Evolutionary conservation across 768 basidiomycete genomes (phyloP), one percentile per base, ranked within the genome.

Genomic region (Guyanaporus albipodus): DNA sequence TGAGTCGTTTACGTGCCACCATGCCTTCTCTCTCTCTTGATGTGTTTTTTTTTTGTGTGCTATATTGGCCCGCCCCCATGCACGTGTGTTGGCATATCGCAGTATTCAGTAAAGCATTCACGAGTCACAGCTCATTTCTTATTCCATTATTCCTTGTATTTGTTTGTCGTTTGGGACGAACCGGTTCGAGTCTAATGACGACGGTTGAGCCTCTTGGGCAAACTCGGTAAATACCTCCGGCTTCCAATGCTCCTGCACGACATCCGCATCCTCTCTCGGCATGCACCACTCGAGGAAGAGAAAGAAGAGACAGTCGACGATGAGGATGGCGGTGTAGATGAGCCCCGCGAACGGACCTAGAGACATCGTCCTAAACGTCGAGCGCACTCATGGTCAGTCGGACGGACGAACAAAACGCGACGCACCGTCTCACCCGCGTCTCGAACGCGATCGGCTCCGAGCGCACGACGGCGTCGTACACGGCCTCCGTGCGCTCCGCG

Each of bases 301-400:
- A 63, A 91, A 92, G 67, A 96, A 95, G 8, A 95, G 64, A 60
- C 91, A 91, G 57, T 93, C 86, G 1, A 98, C 89, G 23, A 93
- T 73, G 33, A 96, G 69, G 32, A 98, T 97, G 53, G 85, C 80
- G 8, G 87, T 83, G 58, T 91, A 87, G 35, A 98, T 96, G 2
- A 81, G 80, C 0, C 96, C 96, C 8, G 83, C 89, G 37, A 91
- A 83, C 0, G 77, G 78, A 0, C 88, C 96, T 8, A 90, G 70
- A 40, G 76, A 73, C 76, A 89, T 80, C 27, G 88, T 95, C 59
- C 83, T 87, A 29, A 29, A 29, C 28, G n/a, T n/a, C n/a, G 28
- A 29, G 11, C 28, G 12, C 12, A 28, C 27, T 8, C 27, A 10
- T 12, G 3, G 28, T 29, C 11, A 29, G 28, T 6, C 28, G 15